phyloP scores from a whole-genome alignment of 2,329 filamentous ascomycete species.

The Sarocladium strictum region DNA sequence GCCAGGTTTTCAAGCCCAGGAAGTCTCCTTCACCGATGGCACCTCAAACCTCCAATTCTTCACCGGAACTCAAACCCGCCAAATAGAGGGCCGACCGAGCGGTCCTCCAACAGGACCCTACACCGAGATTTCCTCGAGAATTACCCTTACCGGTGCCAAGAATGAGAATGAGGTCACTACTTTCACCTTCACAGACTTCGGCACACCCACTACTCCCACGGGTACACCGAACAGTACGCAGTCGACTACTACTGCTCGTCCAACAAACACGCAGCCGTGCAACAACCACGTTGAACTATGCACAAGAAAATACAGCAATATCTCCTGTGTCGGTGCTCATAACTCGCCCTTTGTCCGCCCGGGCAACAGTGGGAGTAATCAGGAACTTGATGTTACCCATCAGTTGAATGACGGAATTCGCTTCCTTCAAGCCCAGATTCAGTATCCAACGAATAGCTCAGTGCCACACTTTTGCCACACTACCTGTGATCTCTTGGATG shows the following conservation, averaged over 20 bases:
- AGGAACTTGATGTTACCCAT: conserved; percentile 57
- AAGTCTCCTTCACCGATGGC: conserved; percentile 21
- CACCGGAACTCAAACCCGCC: conserved; percentile 30
- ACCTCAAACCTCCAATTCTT: conserved; percentile 30
- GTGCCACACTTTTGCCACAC: conserved; percentile 77
- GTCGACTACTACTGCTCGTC: conserved; percentile 24
- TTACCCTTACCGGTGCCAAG: conserved; percentile 31
- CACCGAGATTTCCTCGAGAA: conserved; percentile 34
- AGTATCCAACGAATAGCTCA: conserved; percentile 44
- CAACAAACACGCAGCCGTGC: conserved; percentile 71
- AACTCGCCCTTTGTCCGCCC: conserved; percentile 71
- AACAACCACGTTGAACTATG: conserved; percentile 77
- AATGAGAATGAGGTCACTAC: conserved; percentile 25
- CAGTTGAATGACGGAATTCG: conserved; percentile 76
- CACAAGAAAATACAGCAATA: conserved; percentile 69
- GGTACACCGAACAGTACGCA: conserved; percentile 20
- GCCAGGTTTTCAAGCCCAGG: conserved; percentile 6
- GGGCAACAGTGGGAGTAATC: conserved; percentile 72
- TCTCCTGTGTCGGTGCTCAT: conserved; percentile 72
- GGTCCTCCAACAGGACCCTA: conserved; percentile 38
- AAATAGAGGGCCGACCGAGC: conserved; percentile 25
- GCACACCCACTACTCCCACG: conserved; percentile 34
- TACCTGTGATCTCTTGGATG: conserved; percentile 74
- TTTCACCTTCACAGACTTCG: conserved; percentile 37
- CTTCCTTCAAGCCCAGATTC: conserved; percentile 58